Evolutionary conservation across 176 grass and related monocot genomes (phyloP).

Genomic region (Aegilops speltoides): DNA sequence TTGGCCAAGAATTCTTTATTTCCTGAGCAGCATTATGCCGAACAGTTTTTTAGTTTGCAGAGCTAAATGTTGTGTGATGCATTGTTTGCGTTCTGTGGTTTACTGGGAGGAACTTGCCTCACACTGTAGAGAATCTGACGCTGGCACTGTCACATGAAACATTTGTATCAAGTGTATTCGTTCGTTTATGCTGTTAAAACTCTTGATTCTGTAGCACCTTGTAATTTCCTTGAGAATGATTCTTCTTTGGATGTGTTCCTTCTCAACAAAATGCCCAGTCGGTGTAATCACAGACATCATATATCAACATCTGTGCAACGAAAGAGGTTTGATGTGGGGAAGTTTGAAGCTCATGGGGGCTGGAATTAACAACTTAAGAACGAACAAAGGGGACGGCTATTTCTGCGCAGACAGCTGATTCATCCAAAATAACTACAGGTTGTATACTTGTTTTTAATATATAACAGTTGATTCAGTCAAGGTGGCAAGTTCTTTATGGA

Average conservation of each 20-base stretch:
- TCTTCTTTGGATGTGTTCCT: not conserved
- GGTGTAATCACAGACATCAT: not conserved
- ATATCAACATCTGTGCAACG: not conserved
- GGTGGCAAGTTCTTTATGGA: not conserved
- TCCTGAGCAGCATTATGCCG: conserved; percentile 14
- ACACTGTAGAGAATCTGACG: conserved; percentile 13
- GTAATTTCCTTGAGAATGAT: not conserved
- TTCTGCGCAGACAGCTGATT: not conserved
- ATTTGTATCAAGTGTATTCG: conserved; percentile 24
- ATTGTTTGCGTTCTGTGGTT: conserved; percentile 15
- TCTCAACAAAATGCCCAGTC: not conserved
- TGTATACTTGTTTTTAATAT: not conserved
- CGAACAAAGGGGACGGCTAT: not conserved
- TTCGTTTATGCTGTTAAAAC: conserved; percentile 8
- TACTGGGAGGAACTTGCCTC: conserved; percentile 4
- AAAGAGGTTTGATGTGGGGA: not conserved
- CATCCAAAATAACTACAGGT: not conserved
- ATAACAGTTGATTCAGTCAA: not conserved
- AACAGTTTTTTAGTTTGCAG: conserved; percentile 36
- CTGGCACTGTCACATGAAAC: not conserved
- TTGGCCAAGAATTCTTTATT: conserved; percentile 24
- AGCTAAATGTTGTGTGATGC: conserved; percentile 22
- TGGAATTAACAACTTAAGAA: conserved; percentile 1
- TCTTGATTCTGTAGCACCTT: not conserved
- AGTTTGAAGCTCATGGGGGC: not conserved